Evolutionary conservation across 257 asterid genomes (phyloP).

Genomic region (Scutellaria barbata): DNA sequence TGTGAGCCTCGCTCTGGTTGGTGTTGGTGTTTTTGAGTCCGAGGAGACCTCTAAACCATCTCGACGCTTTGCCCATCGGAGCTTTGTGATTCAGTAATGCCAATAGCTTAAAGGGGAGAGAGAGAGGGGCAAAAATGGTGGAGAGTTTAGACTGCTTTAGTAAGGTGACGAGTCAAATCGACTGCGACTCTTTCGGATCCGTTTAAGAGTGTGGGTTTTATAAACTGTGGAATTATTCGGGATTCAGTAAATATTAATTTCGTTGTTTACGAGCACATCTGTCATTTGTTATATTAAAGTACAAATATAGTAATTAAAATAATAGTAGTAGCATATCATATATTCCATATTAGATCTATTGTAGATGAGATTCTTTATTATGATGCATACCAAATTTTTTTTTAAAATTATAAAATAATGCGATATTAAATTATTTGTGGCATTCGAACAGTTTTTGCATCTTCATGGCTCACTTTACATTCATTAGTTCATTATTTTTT

Average conservation of each 20-base stretch:
- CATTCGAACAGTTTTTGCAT: too few relatives aligned
- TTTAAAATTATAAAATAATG: too few relatives aligned
- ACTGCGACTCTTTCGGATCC: slow-evolving; percentile 8
- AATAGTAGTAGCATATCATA: too few relatives aligned
- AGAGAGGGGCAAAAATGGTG: slow-evolving; percentile 19
- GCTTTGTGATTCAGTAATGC: not conserved
- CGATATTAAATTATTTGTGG: too few relatives aligned
- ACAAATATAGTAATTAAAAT: too few relatives aligned
- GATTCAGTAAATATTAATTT: not conserved
- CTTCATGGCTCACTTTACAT: too few relatives aligned
- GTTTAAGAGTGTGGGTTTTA: slow-evolving; percentile 25
- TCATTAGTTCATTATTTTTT: too few relatives aligned
- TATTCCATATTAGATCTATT: too few relatives aligned
- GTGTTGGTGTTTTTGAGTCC: slow-evolving; percentile 60
- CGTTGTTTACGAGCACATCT: too few relatives aligned
- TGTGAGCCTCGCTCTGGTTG: slow-evolving; percentile 32
- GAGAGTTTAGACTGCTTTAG: not conserved
- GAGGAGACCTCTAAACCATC: slow-evolving; percentile 80
- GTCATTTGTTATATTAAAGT: not conserved
- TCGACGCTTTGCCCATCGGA: slow-evolving; percentile 80
- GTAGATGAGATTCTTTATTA: too few relatives aligned
- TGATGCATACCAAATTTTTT: too few relatives aligned
- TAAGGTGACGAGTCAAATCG: slow-evolving; percentile 35
- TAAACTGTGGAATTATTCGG: slow-evolving; percentile 1
- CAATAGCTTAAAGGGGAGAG: not conserved